A percentile compares a stretch with the other conserved stretches of the same genome.
Evolutionary conservation across 1,139 yeast genomes (phyloP).

Genomic region (Neolecta irregularis): DNA sequence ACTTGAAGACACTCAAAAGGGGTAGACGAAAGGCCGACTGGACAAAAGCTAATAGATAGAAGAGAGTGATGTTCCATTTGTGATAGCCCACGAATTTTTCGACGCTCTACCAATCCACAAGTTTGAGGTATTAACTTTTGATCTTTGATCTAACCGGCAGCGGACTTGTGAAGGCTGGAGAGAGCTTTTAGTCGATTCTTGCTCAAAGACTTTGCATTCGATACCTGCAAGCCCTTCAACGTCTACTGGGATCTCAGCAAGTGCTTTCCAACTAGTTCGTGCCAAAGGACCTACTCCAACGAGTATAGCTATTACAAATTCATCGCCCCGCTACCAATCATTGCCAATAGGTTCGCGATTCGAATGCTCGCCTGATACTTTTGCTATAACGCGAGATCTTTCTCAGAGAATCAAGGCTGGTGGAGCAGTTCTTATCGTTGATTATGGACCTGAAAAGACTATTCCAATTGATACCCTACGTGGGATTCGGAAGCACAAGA

Average conservation of each 20-base stretch:
- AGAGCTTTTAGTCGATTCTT: slow-evolving; percentile 52
- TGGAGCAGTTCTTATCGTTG: slow-evolving; percentile 63
- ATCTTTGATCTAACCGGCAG: slow-evolving; percentile 1
- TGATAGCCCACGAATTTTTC: slow-evolving; percentile 73
- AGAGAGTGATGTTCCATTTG: slow-evolving; percentile 34
- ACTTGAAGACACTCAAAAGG: slow-evolving; percentile 37
- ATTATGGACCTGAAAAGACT: slow-evolving; percentile 51
- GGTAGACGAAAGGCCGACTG: slow-evolving; percentile 19
- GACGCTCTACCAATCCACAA: slow-evolving; percentile 74
- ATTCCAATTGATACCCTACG: slow-evolving; percentile 57
- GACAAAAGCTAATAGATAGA: background rate
- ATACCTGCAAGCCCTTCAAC: slow-evolving; percentile 9
- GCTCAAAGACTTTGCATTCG: slow-evolving; percentile 13
- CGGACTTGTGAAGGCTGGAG: slow-evolving; percentile 56
- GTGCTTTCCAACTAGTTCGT: slow-evolving; percentile 40
- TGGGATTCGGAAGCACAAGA: slow-evolving; percentile 57
- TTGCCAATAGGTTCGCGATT: slow-evolving; percentile 44
- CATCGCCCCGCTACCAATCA: slow-evolving; percentile 37
- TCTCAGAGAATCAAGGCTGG: slow-evolving; percentile 30
- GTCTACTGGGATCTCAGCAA: slow-evolving; percentile 22
- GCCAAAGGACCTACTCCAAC: slow-evolving; percentile 51
- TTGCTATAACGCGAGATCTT: slow-evolving; percentile 28
- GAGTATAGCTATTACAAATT: slow-evolving; percentile 40
- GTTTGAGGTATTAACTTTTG: slow-evolving; percentile 29
- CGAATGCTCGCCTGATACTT: slow-evolving; percentile 66